Conservation (phyloP, 2,329 filamentous ascomycete species). For the Dothideomycetes sp. region DNA sequence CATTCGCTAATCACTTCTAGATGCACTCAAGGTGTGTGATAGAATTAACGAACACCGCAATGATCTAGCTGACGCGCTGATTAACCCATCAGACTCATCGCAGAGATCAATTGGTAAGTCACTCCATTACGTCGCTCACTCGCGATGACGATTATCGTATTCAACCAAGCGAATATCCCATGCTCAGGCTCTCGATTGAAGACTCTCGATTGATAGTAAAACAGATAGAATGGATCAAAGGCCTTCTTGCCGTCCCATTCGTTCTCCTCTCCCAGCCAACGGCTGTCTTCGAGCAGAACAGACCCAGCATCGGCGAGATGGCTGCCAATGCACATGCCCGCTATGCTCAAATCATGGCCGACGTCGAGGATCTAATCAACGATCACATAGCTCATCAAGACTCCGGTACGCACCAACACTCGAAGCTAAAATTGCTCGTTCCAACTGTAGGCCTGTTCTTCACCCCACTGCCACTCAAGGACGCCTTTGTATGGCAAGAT, state of each 20-base stretch:
- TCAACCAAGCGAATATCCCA: too few relatives aligned
- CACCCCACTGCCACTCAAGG: constrained; percentile 73
- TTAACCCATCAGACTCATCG: constrained; percentile 64
- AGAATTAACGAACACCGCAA: not conserved
- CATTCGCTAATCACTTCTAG: constrained; percentile 25
- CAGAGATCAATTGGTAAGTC: constrained; percentile 77
- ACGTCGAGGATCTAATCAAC: constrained; percentile 83
- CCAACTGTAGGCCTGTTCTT: constrained; percentile 91
- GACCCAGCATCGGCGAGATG: constrained; percentile 58
- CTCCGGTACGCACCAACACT: constrained; percentile 43
- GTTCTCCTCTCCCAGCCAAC: constrained; percentile 93
- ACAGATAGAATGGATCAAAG: constrained; percentile 65
- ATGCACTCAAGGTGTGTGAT: constrained; percentile 50
- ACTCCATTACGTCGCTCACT: too few relatives aligned
- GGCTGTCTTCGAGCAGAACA: constrained; percentile 64
- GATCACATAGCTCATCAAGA: constrained; percentile 77
- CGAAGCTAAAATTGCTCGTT: constrained; percentile 85
- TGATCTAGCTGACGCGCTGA: too few relatives aligned
- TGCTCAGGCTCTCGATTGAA: too few relatives aligned
- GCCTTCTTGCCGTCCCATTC: constrained; percentile 82
- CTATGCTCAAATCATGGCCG: constrained; percentile 90
- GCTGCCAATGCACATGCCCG: constrained; percentile 71
- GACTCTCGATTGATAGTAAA: too few relatives aligned
- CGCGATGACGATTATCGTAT: too few relatives aligned
- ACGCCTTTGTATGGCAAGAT: constrained; percentile 88